phyloP scores from a whole-genome alignment of 2,329 filamentous ascomycete species.

The Acarospora socialis region DNA sequence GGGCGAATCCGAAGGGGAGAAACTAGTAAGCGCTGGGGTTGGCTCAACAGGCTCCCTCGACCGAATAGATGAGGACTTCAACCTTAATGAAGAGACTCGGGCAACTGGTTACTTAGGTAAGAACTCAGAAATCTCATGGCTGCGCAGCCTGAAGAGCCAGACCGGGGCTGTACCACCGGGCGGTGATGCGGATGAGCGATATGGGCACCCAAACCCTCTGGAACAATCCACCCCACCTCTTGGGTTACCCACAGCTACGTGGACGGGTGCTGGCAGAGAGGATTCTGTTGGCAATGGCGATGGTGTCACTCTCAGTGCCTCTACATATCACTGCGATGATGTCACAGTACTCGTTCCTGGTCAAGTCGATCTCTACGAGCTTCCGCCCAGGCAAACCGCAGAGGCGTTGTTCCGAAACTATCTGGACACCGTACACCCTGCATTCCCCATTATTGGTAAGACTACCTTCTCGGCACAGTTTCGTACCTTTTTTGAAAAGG shows the following conservation, averaged over 20 bases:
- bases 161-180: no score
- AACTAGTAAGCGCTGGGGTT: conserved; percentile 7
- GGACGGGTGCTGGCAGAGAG: not conserved
- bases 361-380: conserved; percentile 20
- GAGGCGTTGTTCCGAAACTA: conserved; percentile 23
- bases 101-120: conserved; percentile 14
- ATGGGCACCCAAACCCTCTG: no score
- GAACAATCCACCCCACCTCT: no score
- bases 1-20: conserved; percentile 6
- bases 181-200: conserved; percentile 3
- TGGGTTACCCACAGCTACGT: no score
- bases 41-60: conserved; percentile 12
- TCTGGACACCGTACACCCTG: conserved; percentile 24
- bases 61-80: conserved; percentile 12
- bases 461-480: conserved; percentile 21
- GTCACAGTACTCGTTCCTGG: conserved; percentile 17
- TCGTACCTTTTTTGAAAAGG: conserved; percentile 17
- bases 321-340: conserved; percentile 23
- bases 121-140: conserved; percentile 13
- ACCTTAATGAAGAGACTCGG: conserved; percentile 6
- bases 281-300: no score
- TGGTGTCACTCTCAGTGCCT: conserved; percentile 19
- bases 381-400: conserved; percentile 21
- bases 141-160: conserved; percentile 8
- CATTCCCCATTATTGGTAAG: conserved; percentile 26